Evolutionary conservation across 192 early-diverging fungal genomes (phyloP).

Genomic region (Allomyces macrogynus): DNA sequence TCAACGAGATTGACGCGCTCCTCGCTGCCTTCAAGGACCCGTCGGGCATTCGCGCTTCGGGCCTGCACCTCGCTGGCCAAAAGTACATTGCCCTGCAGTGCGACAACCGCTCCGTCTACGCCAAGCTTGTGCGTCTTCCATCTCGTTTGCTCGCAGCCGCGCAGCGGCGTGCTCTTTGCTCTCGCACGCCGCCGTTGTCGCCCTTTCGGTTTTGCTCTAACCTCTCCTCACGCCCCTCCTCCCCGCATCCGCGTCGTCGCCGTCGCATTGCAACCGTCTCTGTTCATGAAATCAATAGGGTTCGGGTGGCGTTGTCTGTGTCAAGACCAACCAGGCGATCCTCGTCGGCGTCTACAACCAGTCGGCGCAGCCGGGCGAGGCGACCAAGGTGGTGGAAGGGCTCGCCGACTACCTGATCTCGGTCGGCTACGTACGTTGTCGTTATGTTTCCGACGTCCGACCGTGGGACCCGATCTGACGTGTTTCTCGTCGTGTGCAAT

Average conservation of each 20-base stretch:
- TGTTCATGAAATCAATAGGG: constrained; percentile 19
- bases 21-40: constrained; percentile 40
- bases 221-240: too few species aligned
- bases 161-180: not conserved
- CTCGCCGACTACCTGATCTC: constrained; percentile 60
- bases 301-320: constrained; percentile 41
- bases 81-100: constrained; percentile 58
- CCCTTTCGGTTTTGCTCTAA: too few species aligned
- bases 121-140: constrained; percentile 37
- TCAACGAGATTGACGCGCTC: constrained; percentile 34
- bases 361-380: constrained; percentile 37
- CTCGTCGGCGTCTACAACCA: constrained; percentile 52
- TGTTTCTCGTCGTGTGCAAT: too few species aligned
- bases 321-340: constrained; percentile 62
- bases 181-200: too few species aligned
- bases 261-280: too few species aligned
- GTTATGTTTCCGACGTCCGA: not conserved
- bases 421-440: constrained; percentile 30
- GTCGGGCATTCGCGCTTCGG: constrained; percentile 29
- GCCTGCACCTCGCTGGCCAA: constrained; percentile 37
- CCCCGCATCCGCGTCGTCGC: too few species aligned
- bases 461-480: too few species aligned
- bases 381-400: constrained; percentile 48
- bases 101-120: constrained; percentile 48
- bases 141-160: too few species aligned